Conservation (phyloP, 805 yeast species). For the Candida nitratophila region DNA sequence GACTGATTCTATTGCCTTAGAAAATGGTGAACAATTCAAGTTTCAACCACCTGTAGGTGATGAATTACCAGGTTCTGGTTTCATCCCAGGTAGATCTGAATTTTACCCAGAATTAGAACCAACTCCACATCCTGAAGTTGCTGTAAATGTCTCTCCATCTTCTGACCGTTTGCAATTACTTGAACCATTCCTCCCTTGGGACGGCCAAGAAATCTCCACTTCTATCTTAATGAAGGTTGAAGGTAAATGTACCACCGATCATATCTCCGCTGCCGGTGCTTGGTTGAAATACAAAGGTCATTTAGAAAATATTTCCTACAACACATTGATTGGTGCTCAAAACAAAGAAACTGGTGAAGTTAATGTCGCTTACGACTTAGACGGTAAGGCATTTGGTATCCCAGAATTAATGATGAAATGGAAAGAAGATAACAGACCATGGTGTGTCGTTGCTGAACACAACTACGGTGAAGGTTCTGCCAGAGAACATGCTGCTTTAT, state of each 20-base stretch:
- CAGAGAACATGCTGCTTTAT: conserved; percentile 96
- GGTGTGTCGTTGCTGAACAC: conserved; percentile 96
- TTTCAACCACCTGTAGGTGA: conserved; percentile 84
- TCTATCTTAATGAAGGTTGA: conserved; percentile 82
- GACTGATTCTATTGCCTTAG: conserved; percentile 81
- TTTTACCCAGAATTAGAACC: conserved; percentile 54
- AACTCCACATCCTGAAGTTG: conserved; percentile 44
- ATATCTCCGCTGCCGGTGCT: conserved; percentile 96
- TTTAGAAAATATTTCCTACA: conserved; percentile 88
- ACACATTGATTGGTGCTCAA: conserved; percentile 94
- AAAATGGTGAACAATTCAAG: conserved; percentile 86
- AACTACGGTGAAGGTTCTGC: conserved; percentile 99
- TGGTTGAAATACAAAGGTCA: conserved; percentile 99
- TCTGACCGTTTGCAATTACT: conserved; percentile 87
- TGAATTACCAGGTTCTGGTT: conserved; percentile 85
- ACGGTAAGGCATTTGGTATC: conserved; percentile 69
- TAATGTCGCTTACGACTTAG: conserved; percentile 80
- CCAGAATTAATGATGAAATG: conserved; percentile 97
- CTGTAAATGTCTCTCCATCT: conserved; percentile 59
- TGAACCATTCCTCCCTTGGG: conserved; percentile 85
- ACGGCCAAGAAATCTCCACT: conserved; percentile 73
- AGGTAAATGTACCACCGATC: conserved; percentile 98
- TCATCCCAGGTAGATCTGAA: conserved; percentile 71
- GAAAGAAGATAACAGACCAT: conserved; percentile 77
- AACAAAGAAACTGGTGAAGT: conserved; percentile 97